Conservation (phyloP, 1,284 basidiomycete genomes). For the Caloboletus inedulis region DNA sequence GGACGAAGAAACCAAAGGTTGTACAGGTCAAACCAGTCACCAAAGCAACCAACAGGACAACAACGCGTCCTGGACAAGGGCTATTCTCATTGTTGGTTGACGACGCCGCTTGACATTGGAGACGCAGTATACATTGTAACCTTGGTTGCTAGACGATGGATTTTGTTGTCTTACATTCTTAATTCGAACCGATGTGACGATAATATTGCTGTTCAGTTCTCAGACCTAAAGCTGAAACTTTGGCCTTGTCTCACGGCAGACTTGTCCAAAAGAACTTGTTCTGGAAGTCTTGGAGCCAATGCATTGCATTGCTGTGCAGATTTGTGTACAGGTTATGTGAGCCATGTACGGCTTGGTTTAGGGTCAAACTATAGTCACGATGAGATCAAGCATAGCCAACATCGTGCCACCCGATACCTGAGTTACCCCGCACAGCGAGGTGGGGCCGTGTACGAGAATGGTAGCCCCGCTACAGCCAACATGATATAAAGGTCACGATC, state of each 20-base stretch:
- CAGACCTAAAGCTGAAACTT: no score
- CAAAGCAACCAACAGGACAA: conserved; percentile 9
- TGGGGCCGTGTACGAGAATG: neutral
- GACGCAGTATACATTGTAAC: neutral
- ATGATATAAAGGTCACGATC: neutral
- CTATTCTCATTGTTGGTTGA: conserved; percentile 32
- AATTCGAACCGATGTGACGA: neutral
- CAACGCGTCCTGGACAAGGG: conserved; percentile 11
- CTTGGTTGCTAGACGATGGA: neutral
- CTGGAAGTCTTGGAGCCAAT: no score
- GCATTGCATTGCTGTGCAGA: no score
- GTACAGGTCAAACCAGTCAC: conserved; percentile 10
- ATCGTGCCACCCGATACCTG: no score
- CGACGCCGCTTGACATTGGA: conserved; percentile 17
- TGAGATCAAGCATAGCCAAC: no score
- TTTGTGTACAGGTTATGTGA: no score
- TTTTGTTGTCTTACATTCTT: neutral
- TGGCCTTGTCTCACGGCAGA: neutral
- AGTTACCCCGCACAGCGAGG: neutral
- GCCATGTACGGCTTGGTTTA: no score
- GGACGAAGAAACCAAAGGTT: conserved; percentile 38
- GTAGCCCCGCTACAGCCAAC: neutral
- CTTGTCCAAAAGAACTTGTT: neutral
- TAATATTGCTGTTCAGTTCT: neutral
- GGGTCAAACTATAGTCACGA: no score